Conservation (phyloP, 2,329 filamentous ascomycete species). For the Torrubiella hemipterigena region DNA sequence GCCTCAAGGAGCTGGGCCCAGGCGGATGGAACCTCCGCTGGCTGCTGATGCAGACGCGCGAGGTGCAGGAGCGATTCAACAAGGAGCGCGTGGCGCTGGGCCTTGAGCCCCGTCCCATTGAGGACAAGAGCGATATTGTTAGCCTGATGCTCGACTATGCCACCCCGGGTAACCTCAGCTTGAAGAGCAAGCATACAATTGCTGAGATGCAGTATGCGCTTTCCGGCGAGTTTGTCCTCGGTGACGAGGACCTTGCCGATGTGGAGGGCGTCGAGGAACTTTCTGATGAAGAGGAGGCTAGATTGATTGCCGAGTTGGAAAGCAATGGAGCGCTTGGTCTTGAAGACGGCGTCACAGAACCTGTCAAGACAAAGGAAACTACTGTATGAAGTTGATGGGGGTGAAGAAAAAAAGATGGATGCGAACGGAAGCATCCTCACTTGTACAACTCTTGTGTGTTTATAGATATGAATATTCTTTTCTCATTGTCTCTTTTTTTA, state of each 20-base stretch:
- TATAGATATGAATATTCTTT: too few relatives aligned
- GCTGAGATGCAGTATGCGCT: slow-evolving; percentile 26
- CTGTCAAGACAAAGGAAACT: too few relatives aligned
- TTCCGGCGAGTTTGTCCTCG: slow-evolving; percentile 34
- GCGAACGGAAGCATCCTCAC: too few relatives aligned
- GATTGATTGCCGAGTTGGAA: slow-evolving; percentile 21
- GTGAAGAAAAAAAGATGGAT: slow-evolving; percentile 4
- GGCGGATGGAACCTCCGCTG: slow-evolving; percentile 85
- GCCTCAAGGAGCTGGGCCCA: slow-evolving; percentile 78
- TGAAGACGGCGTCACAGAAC: too few relatives aligned
- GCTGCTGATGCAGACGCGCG: slow-evolving; percentile 69
- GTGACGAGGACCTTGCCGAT: slow-evolving; percentile 24
- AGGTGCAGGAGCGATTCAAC: slow-evolving; percentile 54
- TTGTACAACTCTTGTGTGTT: too few relatives aligned
- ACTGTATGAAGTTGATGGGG: slow-evolving; percentile 8
- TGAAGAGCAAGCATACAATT: slow-evolving; percentile 22
- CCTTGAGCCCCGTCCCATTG: slow-evolving; percentile 29
- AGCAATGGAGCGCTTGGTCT: too few relatives aligned
- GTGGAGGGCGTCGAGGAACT: slow-evolving; percentile 26
- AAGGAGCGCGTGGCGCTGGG: slow-evolving; percentile 54
- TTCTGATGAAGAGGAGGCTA: slow-evolving; percentile 24
- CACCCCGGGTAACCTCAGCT: slow-evolving; percentile 25
- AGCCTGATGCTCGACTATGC: slow-evolving; percentile 28
- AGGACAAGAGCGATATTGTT: slow-evolving; percentile 24
- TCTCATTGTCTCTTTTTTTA: too few relatives aligned